These are phyloP conservation scores for Pseudozyma tsukubaensis DNA, from an alignment of 1,284 basidiomycete species.

Conservation along the genomic window DNA sequence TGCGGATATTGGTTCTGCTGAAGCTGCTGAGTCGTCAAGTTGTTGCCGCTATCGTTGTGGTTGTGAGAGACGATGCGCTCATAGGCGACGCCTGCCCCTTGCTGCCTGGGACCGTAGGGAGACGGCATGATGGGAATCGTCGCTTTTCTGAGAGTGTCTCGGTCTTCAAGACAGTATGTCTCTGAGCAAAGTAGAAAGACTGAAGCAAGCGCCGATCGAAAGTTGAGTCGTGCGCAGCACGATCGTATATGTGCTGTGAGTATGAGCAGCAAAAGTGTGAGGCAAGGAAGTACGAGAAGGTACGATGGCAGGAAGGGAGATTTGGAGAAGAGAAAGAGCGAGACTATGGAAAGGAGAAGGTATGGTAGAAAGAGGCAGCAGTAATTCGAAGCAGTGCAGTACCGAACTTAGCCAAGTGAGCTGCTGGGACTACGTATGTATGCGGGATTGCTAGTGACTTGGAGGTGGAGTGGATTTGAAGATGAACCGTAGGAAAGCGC, in stretches of 20 bases:
- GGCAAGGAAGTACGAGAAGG: not conserved
- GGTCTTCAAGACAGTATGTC: not conserved
- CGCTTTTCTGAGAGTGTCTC: not conserved
- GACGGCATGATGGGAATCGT: slow-evolving; percentile 22
- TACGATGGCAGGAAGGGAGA: not conserved
- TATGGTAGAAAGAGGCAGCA: not conserved
- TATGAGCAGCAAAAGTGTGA: too few relatives aligned
- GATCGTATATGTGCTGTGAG: not conserved
- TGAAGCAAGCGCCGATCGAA: not conserved
- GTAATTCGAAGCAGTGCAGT: not conserved
- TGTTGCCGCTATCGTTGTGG: slow-evolving; percentile 7
- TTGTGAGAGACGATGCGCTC: slow-evolving; percentile 16
- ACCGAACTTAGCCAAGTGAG: not conserved
- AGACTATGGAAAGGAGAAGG: not conserved
- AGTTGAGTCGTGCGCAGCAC: slow-evolving; percentile 20
- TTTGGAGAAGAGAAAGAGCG: not conserved
- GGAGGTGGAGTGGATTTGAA: too few relatives aligned
- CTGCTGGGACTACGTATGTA: too few relatives aligned
- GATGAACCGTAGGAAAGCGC: not conserved
- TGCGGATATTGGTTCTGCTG: slow-evolving; percentile 19
- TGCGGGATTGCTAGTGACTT: too few relatives aligned
- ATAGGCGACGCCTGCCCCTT: slow-evolving; percentile 16
- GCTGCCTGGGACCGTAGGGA: slow-evolving; percentile 14
- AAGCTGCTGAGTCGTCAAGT: slow-evolving; percentile 8
- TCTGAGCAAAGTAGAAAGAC: not conserved